These are phyloP conservation scores for Solanum habrochaites DNA, from an alignment of 257 asterid species.

Conservation along the genomic window DNA sequence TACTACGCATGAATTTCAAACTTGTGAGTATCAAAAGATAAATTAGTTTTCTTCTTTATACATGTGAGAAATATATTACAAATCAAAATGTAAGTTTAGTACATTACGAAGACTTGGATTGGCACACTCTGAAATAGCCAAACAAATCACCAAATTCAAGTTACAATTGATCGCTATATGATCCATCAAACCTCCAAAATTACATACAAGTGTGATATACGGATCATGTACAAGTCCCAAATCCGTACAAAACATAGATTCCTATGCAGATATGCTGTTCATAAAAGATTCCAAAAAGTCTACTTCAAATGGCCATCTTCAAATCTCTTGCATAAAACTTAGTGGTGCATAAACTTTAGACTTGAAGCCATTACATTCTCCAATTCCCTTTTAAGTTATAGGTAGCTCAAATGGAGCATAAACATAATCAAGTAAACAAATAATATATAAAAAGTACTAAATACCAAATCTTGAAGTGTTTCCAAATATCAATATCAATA, in stretches of 20 bases:
- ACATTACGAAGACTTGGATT: background rate
- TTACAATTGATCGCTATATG: background rate
- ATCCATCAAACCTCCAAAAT: background rate
- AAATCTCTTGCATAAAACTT: background rate
- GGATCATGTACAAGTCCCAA: background rate
- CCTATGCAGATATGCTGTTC: background rate
- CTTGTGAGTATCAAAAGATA: background rate
- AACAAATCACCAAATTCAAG: background rate
- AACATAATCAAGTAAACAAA: background rate
- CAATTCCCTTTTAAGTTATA: background rate
- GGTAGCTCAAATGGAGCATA: background rate
- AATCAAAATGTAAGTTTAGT: background rate
- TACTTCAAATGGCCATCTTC: background rate
- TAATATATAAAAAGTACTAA: background rate
- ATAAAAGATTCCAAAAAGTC: background rate
- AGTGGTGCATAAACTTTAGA: background rate
- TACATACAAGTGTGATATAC: background rate
- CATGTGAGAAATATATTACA: background rate
- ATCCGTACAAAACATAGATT: background rate
- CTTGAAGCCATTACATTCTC: background rate
- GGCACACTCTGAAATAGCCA: background rate
- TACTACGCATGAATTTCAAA: background rate
- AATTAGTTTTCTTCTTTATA: background rate
- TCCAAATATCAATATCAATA: background rate
- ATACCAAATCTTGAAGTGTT: background rate